These are phyloP conservation scores for Cryptococcus sp. DNA, from an alignment of 1,284 basidiomycete genomes.

Conservation along the genomic window DNA sequence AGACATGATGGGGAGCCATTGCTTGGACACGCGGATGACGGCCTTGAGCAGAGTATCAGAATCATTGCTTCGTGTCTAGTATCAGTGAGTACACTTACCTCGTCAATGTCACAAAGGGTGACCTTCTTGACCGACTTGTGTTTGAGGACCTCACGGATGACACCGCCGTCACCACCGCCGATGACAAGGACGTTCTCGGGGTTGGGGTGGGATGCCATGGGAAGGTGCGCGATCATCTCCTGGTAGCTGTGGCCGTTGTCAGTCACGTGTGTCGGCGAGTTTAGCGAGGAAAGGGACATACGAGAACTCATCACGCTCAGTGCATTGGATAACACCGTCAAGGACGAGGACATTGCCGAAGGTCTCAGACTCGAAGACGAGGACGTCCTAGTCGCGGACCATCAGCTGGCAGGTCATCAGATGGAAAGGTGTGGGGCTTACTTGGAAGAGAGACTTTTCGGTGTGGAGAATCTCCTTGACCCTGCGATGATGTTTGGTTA, in stretches of 20 bases:
- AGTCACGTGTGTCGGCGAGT: neutral
- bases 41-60: conserved; percentile 60
- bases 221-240: conserved; percentile 98
- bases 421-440: conserved; percentile 21
- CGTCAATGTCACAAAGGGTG: conserved; percentile 97
- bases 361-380: conserved; percentile 92
- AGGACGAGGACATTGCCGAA: conserved; percentile 96
- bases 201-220: conserved; percentile 92
- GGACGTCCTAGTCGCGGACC: conserved; percentile 70
- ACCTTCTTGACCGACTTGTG: conserved; percentile 89
- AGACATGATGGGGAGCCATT: conserved; percentile 94
- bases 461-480: conserved; percentile 94
- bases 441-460: conserved; percentile 80
- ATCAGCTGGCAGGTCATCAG: no score
- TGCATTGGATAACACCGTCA: conserved; percentile 95
- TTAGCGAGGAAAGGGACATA: conserved; percentile 56
- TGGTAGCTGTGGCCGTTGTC: conserved; percentile 70
- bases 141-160: conserved; percentile 96
- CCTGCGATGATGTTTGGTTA: conserved; percentile 35
- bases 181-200: conserved; percentile 95
- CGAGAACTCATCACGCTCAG: conserved; percentile 98
- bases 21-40: conserved; percentile 91
- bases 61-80: neutral
- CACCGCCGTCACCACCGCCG: conserved; percentile 94
- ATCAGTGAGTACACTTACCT: conserved; percentile 58